Percentiles rank a stretch among this genome's conserved stretches.
Conservation (phyloP, 257 asterid species). For the Nicotiana undulata region DNA sequence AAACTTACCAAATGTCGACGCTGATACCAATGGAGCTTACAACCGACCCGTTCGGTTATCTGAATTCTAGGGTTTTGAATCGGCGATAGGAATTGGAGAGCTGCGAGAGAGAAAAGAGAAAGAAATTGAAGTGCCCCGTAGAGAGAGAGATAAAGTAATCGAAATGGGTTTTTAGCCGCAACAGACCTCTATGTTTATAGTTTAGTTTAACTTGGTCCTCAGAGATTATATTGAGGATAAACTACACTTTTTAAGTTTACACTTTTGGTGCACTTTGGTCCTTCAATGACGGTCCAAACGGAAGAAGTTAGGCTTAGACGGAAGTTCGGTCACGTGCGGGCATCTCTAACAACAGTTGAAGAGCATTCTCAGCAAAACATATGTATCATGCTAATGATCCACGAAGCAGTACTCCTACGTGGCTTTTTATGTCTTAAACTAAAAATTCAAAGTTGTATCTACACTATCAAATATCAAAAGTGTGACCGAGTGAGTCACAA, state of each 20-base stretch:
- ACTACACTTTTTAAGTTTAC: background rate
- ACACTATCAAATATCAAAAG: too few relatives aligned
- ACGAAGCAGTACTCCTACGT: too few relatives aligned
- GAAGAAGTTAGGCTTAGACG: background rate
- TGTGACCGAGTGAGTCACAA: too few relatives aligned
- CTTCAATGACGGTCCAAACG: background rate
- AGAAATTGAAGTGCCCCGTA: background rate
- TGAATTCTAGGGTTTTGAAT: constrained; percentile 50
- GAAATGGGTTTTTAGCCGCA: background rate
- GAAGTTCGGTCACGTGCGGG: background rate
- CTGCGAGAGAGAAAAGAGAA: constrained; percentile 10
- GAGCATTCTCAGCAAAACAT: background rate
- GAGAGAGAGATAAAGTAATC: constrained; percentile 24
- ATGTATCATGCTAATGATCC: too few relatives aligned
- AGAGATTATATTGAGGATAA: too few relatives aligned
- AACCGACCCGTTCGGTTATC: constrained; percentile 27
- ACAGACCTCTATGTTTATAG: background rate
- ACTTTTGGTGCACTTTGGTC: background rate
- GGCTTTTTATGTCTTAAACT: too few relatives aligned
- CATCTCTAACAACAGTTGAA: background rate
- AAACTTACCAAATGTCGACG: constrained; percentile 26
- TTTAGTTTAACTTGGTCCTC: background rate
- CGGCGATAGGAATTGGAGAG: constrained; percentile 27
- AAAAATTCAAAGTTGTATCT: too few relatives aligned
- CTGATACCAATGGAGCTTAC: constrained; percentile 22